Evolutionary conservation across 805 yeast genomes (phyloP).

Genomic region (Starmerella asiatica): DNA sequence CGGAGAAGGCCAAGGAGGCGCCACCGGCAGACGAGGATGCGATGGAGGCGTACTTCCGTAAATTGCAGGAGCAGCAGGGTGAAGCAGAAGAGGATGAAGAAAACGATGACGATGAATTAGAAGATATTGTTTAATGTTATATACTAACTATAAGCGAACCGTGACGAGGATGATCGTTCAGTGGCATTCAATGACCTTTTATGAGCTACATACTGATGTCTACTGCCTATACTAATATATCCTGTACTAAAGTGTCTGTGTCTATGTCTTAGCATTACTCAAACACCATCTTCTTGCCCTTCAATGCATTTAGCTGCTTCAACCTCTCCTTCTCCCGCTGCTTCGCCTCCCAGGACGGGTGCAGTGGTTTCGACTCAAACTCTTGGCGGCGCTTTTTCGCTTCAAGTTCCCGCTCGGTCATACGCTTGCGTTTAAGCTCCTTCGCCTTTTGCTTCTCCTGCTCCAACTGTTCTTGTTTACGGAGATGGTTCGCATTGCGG

Average conservation of each 20-base stretch:
- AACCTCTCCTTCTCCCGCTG: slow-evolving; percentile 53
- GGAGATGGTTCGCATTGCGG: slow-evolving; percentile 64
- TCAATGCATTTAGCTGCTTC: slow-evolving; percentile 46
- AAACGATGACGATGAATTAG: slow-evolving; percentile 22
- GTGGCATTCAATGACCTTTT: not conserved
- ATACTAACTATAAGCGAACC: not conserved
- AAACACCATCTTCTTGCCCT: slow-evolving; percentile 76
- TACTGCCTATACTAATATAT: not conserved
- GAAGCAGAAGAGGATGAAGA: slow-evolving; percentile 17
- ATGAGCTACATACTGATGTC: not conserved
- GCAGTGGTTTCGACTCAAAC: slow-evolving; percentile 34
- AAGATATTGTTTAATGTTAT: slow-evolving; percentile 16
- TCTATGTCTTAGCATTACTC: slow-evolving; percentile 29
- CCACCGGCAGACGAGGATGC: slow-evolving; percentile 17
- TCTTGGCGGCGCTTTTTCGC: slow-evolving; percentile 23
- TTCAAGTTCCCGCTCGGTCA: slow-evolving; percentile 7
- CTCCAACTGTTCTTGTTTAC: slow-evolving; percentile 45
- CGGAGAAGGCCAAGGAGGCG: slow-evolving; percentile 4
- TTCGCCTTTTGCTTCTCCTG: slow-evolving; percentile 35
- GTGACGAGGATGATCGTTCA: no score
- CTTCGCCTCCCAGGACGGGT: slow-evolving; percentile 99
- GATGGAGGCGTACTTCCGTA: slow-evolving; percentile 23
- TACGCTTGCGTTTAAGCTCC: slow-evolving; percentile 10
- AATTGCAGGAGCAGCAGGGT: slow-evolving; percentile 18
- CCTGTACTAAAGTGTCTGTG: not conserved